Evolutionary conservation across 768 basidiomycete genomes (phyloP).

Genomic region (Russula emetica): DNA sequence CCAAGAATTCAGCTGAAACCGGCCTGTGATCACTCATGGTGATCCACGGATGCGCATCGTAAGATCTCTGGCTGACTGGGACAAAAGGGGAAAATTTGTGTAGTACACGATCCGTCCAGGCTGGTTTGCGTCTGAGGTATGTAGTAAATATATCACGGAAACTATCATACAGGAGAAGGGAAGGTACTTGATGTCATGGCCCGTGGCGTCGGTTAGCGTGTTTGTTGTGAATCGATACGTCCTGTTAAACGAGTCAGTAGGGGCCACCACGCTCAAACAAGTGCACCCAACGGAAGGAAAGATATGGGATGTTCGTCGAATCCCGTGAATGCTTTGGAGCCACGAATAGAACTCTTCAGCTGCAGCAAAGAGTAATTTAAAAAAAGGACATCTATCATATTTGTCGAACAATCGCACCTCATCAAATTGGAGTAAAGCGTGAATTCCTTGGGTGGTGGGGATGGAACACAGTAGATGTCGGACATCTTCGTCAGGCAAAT

Average conservation of each 20-base stretch:
- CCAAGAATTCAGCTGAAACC: conserved; percentile 61
- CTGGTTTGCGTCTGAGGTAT: conserved; percentile 63
- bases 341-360: conserved; percentile 50
- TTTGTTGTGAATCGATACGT: conserved; percentile 68
- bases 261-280: background rate
- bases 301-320: conserved; percentile 57
- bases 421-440: conserved; percentile 53
- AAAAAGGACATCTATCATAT: background rate
- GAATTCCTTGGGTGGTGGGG: conserved; percentile 42
- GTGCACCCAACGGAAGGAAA: conserved; percentile 57
- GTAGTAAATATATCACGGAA: background rate
- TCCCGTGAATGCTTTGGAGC: conserved; percentile 52
- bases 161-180: background rate
- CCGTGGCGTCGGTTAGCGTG: conserved; percentile 48
- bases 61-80: conserved; percentile 48
- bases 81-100: conserved; percentile 43
- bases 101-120: conserved; percentile 83
- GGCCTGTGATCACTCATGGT: conserved; percentile 80
- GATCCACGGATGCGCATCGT: conserved; percentile 58
- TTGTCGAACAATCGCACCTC: conserved; percentile 44
- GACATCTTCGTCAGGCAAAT: conserved; percentile 60
- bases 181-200: conserved; percentile 66
- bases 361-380: conserved; percentile 31
- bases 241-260: conserved; percentile 36
- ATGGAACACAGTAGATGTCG: conserved; percentile 49